These are phyloP conservation scores for Panus rudis DNA, from an alignment of 768 basidiomycete genomes.

Conservation along the genomic window DNA sequence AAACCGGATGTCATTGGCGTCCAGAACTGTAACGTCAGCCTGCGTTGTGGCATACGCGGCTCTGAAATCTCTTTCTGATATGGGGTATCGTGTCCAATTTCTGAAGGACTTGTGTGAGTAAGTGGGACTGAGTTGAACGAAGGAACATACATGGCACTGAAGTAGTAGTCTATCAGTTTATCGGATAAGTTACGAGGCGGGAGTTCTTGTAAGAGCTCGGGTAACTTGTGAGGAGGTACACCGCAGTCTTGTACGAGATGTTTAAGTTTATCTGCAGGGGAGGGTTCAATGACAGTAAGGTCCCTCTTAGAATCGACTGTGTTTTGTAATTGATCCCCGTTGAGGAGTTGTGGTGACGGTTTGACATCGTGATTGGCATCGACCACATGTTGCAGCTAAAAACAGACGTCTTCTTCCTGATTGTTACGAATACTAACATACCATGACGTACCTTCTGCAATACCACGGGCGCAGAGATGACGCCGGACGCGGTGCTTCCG, in stretches of 20 bases:
- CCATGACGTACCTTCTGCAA: constrained; percentile 60
- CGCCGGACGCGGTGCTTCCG: constrained; percentile 77
- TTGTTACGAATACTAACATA: background rate
- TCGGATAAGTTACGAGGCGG: constrained; percentile 73
- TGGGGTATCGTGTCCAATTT: constrained; percentile 91
- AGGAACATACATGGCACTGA: constrained; percentile 53
- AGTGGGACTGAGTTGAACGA: constrained; percentile 8
- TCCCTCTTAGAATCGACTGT: constrained; percentile 18
- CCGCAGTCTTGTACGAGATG: constrained; percentile 89
- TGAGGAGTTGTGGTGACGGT: too few species aligned
- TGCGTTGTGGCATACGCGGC: constrained; percentile 59
- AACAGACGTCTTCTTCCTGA: constrained; percentile 5
- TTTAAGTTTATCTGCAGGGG: constrained; percentile 77
- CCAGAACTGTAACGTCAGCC: constrained; percentile 55
- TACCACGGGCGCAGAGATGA: constrained; percentile 71
- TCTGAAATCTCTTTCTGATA: constrained; percentile 81
- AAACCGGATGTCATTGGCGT: constrained; percentile 74
- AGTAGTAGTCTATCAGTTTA: constrained; percentile 79
- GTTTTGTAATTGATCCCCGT: too few species aligned
- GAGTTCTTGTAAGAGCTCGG: constrained; percentile 82
- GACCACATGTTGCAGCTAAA: constrained; percentile 47
- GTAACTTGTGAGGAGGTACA: constrained; percentile 83
- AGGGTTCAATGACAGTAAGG: constrained; percentile 25
- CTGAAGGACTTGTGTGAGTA: constrained; percentile 31
- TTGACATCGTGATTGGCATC: constrained; percentile 13